Evolutionary conservation across 1,284 basidiomycete species (phyloP).

Genomic region (Meira miltonrushii): DNA sequence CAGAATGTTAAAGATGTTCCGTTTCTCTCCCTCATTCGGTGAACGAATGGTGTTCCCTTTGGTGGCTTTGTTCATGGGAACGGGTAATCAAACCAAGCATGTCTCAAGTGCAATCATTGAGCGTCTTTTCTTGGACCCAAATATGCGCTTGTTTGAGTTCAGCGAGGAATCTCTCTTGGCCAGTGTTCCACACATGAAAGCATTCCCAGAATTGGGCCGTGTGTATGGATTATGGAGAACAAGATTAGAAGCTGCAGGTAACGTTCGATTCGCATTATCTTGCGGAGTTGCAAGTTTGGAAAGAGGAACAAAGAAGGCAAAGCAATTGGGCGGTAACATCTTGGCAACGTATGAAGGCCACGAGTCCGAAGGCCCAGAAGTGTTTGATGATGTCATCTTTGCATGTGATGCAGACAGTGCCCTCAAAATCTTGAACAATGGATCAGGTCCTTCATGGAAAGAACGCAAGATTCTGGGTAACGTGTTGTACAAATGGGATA

Average conservation of each 20-base stretch:
- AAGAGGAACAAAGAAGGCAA: slow-evolving; percentile 30
- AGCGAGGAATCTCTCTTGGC: slow-evolving; percentile 51
- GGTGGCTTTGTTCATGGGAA: slow-evolving; percentile 62
- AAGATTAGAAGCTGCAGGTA: slow-evolving; percentile 55
- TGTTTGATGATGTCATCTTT: slow-evolving; percentile 64
- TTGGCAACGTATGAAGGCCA: slow-evolving; percentile 23
- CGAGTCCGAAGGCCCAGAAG: slow-evolving; percentile 50
- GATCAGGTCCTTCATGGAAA: slow-evolving; percentile 59
- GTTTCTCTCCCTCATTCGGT: slow-evolving; percentile 56
- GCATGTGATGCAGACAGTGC: slow-evolving; percentile 62
- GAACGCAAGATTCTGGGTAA: slow-evolving; percentile 62
- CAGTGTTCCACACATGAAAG: slow-evolving; percentile 55
- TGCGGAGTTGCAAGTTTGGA: slow-evolving; percentile 56
- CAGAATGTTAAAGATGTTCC: slow-evolving; percentile 38
- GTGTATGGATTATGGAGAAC: slow-evolving; percentile 58
- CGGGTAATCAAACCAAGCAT: slow-evolving; percentile 63
- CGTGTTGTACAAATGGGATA: slow-evolving; percentile 59
- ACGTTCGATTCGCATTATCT: slow-evolving; percentile 55
- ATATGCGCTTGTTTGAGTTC: slow-evolving; percentile 56
- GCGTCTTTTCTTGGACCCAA: slow-evolving; percentile 61
- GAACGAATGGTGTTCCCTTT: slow-evolving; percentile 62
- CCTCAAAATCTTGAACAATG: slow-evolving; percentile 57
- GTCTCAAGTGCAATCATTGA: slow-evolving; percentile 62
- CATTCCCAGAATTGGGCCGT: slow-evolving; percentile 56
- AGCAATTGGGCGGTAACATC: slow-evolving; percentile 30